phyloP scores from a whole-genome alignment of 2,329 filamentous ascomycete species.

The Blastomyces emzantsi region DNA sequence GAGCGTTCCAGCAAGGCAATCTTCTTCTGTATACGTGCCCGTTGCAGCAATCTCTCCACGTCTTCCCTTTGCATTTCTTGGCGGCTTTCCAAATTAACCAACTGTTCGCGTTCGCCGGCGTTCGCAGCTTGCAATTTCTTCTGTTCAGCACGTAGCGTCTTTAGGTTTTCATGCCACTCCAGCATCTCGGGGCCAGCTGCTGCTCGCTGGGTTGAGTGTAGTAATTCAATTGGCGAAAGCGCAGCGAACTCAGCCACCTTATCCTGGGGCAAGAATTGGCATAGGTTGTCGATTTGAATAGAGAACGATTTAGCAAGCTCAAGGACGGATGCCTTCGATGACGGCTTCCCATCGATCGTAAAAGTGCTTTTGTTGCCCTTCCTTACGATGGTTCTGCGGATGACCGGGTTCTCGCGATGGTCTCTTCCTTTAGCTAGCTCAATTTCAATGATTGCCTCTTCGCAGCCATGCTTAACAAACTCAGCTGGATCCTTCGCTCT shows the following conservation, averaged over 20 bases:
- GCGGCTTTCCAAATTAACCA: conserved; percentile 60
- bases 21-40: conserved; percentile 56
- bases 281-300: conserved; percentile 96
- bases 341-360: conserved; percentile 60
- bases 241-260: conserved; percentile 89
- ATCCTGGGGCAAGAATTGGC: conserved; percentile 94
- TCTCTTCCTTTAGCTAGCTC: conserved; percentile 63
- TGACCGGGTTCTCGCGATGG: conserved; percentile 55
- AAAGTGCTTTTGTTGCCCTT: conserved; percentile 78
- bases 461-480: conserved; percentile 83
- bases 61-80: conserved; percentile 69
- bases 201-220: conserved; percentile 79
- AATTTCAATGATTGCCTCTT: conserved; percentile 75
- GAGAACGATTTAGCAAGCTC: conserved; percentile 60
- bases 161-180: conserved; percentile 66
- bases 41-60: conserved; percentile 71
- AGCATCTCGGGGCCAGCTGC: conserved; percentile 76
- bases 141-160: conserved; percentile 58
- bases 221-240: conserved; percentile 68
- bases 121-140: conserved; percentile 54
- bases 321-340: conserved; percentile 55
- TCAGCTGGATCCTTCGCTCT: conserved; percentile 76
- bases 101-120: conserved; percentile 50
- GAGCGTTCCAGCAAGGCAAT: conserved; percentile 57
- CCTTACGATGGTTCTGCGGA: conserved; percentile 66